These are phyloP conservation scores for Zygosaccharomyces lentus DNA, from an alignment of 805 yeast genomes.

Conservation along the genomic window DNA sequence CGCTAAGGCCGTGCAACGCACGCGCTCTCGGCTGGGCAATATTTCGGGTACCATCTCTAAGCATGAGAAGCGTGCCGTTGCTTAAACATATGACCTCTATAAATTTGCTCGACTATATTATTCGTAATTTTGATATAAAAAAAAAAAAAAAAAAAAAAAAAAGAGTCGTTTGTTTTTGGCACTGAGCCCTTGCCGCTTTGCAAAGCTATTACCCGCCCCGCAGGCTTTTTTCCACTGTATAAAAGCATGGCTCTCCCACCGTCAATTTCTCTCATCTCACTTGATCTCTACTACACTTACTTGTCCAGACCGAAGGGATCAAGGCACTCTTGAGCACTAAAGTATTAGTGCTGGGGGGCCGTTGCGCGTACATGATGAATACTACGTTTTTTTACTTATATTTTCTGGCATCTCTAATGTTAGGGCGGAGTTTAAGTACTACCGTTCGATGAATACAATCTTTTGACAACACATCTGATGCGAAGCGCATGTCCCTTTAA, in stretches of 20 bases:
- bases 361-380: conserved; percentile 26
- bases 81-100: not conserved
- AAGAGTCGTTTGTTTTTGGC: not conserved
- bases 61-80: not conserved
- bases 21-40: not conserved
- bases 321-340: conserved; percentile 8
- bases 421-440: conserved; percentile 51
- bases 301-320: no score
- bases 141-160: not conserved
- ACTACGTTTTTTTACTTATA: conserved; percentile 34
- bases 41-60: conserved; percentile 4
- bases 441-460: conserved; percentile 74
- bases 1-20: conserved; percentile 4
- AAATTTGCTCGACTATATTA: not conserved
- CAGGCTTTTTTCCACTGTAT: not conserved
- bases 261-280: no score
- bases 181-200: not conserved
- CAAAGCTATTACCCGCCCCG: conserved; percentile 2
- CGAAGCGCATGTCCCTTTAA: conserved; percentile 1
- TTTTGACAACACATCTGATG: conserved; percentile 63
- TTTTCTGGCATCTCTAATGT: conserved; percentile 94
- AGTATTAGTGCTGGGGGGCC: conserved; percentile 11
- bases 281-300: no score
- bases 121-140: not conserved
- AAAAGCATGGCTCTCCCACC: not conserved